Base-by-base conservation (phyloP, 1,139 yeast genomes). In the Blastobotrys serpentis region DNA sequence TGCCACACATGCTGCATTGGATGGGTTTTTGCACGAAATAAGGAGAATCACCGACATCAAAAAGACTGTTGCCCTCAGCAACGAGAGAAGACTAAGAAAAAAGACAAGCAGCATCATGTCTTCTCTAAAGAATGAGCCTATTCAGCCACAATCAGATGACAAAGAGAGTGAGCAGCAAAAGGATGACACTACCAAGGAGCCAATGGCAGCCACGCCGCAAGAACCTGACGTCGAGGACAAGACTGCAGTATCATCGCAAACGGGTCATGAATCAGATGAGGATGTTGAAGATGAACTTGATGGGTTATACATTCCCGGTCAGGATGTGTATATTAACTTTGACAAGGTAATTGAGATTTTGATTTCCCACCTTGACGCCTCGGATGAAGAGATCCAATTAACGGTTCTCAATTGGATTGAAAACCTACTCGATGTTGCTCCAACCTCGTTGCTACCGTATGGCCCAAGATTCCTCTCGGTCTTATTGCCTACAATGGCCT, bases 321-420 rank as follows among this genome's bases (percentile, higher is more conserved):
- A 89, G 63, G 95, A 92, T 62, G 83, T 89, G 17, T 80, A 79
- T 53, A 76, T 92, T 44, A 94, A 90, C 66, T 88, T 82, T 60
- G 81, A 89, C 3, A 85, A 81, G 58, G 83, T 92, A 43, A 83
- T 89, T 44, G 87, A 82, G 49, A 89, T 90, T 41, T 68, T 92
- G 40, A 78, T 92, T 26, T 80, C 89, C 1, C 88, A 88, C 56
- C 72, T 94, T 46, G 86, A 86, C 53, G 78, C 84, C 0, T 72
- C 82, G 0, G 89, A 84, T 50, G 81, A 84, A 51, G 88, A 87
- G 58, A 85, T 90, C 44, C 95, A 88, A 64, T 68, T 83, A 26
- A 87, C 86, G 10, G 88, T 87, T 0, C 71, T 92, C 45, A 80
- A 80, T 48, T 94, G 99, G 99, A 70, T 94, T 17, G 84, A 81